Percentiles rank a stretch among this genome's conserved stretches.
phyloP scores from a whole-genome alignment of 495 filamentous ascomycete genomes.

The Letharia columbiana region DNA sequence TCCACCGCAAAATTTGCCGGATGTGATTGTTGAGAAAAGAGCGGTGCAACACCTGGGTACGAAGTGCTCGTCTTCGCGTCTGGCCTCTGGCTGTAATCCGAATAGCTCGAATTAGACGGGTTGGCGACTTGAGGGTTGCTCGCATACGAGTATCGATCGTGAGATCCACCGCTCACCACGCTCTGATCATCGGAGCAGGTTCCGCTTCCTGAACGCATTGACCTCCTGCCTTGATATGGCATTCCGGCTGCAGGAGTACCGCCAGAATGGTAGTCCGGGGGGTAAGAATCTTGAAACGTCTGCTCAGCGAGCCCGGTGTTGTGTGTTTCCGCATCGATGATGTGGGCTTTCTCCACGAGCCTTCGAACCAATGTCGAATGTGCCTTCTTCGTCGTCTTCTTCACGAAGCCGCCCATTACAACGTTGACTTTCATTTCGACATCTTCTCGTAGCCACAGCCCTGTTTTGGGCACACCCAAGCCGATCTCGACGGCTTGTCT shows the following conservation, averaged over 20 bases:
- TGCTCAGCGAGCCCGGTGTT: slow-evolving; percentile 19
- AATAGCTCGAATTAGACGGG: slow-evolving; percentile 1
- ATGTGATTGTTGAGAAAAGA: background rate
- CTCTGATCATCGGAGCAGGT: slow-evolving; percentile 2
- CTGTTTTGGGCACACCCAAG: slow-evolving; percentile 48
- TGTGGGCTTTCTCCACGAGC: slow-evolving; percentile 50
- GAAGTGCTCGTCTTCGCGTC: background rate
- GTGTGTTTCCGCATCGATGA: slow-evolving; percentile 22
- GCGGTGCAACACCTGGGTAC: background rate
- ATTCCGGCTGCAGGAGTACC: background rate
- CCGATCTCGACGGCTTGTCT: slow-evolving; percentile 51
- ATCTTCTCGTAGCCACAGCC: slow-evolving; percentile 69
- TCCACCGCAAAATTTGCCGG: slow-evolving; percentile 10
- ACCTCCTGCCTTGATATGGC: slow-evolving; percentile 4
- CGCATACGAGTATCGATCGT: slow-evolving; percentile 6
- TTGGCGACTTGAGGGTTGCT: background rate
- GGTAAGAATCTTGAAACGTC: slow-evolving; percentile 13
- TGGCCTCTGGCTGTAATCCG: slow-evolving; percentile 3
- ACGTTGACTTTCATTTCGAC: slow-evolving; percentile 70
- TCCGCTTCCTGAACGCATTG: background rate
- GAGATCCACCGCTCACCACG: slow-evolving; percentile 4
- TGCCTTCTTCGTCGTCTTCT: slow-evolving; percentile 63
- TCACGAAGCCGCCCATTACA: slow-evolving; percentile 62
- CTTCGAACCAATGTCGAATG: slow-evolving; percentile 57
- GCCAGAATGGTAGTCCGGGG: slow-evolving; percentile 14